A percentile compares a stretch with the other conserved stretches of the same genome.
Conservation (phyloP, 2,329 filamentous ascomycete species). For the Bimuria novae-zelandiae region DNA sequence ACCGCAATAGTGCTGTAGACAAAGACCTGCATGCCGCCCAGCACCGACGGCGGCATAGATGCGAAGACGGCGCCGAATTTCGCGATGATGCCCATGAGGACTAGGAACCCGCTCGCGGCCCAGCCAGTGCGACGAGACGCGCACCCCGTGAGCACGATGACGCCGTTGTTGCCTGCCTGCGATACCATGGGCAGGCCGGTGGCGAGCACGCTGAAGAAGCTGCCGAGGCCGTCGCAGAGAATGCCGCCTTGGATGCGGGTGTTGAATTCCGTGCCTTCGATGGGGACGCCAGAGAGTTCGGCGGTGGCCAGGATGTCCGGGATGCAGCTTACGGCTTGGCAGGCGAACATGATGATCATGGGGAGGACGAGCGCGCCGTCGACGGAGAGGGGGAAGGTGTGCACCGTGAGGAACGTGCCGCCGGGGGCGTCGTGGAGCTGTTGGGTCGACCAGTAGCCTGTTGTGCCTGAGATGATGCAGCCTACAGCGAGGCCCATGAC, state of each 20-base stretch:
- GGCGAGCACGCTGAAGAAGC: conserved; percentile 32
- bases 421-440: conserved; percentile 25
- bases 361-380: conserved; percentile 33
- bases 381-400: conserved; percentile 35
- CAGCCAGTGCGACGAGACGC: conserved; percentile 35
- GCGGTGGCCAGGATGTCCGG: conserved; percentile 39
- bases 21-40: conserved; percentile 53
- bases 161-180: conserved; percentile 36
- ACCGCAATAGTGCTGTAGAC: conserved; percentile 35
- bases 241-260: conserved; percentile 33
- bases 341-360: conserved; percentile 37
- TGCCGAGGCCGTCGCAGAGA: conserved; percentile 33
- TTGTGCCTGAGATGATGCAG: conserved; percentile 32
- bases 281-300: conserved; percentile 30
- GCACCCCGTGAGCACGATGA: conserved; percentile 34
- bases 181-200: conserved; percentile 36
- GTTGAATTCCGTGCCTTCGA: conserved; percentile 35
- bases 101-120: conserved; percentile 31
- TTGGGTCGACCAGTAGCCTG: conserved; percentile 31
- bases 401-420: conserved; percentile 32
- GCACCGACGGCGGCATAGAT: conserved; percentile 44
- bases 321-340: conserved; percentile 43
- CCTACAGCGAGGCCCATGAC: conserved; percentile 33
- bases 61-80: conserved; percentile 38
- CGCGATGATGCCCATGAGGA: conserved; percentile 34